Conservation (phyloP, 139 green algal genomes). For the Micractinium conductrix region DNA sequence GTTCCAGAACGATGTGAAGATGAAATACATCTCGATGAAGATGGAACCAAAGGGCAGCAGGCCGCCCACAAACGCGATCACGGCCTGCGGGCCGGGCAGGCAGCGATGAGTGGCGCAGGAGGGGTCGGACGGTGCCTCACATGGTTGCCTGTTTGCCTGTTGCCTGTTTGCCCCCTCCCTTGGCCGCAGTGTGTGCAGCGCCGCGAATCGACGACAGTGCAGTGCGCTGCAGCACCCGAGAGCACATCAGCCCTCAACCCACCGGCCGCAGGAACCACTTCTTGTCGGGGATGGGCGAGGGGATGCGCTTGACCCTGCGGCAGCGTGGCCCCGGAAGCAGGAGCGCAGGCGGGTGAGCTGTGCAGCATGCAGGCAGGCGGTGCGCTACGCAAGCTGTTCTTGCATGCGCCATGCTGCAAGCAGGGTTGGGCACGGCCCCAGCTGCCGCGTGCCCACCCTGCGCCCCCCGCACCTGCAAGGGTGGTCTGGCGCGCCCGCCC, state of each 20-base stretch:
- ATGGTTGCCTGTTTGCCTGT: no score
- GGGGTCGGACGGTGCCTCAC: no score
- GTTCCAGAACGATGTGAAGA: slow-evolving; percentile 96
- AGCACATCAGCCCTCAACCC: no score
- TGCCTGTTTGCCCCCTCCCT: no score
- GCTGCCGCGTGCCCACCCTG: not conserved
- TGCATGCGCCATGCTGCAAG: no score
- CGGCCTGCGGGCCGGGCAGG: no score
- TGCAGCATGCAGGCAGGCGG: not conserved
- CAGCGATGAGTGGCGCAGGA: no score
- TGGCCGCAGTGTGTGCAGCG: no score
- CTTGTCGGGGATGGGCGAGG: slow-evolving; percentile 88
- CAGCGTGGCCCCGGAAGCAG: not conserved
- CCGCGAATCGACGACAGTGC: no score
- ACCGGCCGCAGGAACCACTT: slow-evolving; percentile 93
- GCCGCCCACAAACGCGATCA: slow-evolving; percentile 81
- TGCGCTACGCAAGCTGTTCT: not conserved
- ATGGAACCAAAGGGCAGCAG: slow-evolving; percentile 97
- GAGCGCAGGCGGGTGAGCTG: not conserved
- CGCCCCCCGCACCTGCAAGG: slow-evolving; percentile 53
- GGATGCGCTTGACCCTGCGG: slow-evolving; percentile 93
- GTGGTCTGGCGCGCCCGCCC: slow-evolving; percentile 69
- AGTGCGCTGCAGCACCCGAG: no score
- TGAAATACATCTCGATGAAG: slow-evolving; percentile 99
- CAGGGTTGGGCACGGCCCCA: no score